Percentiles rank a stretch among this genome's conserved stretches.
Conservation (phyloP, 225 moss, liverwort and hornwort genomes). For the Lunularia cruciata region DNA sequence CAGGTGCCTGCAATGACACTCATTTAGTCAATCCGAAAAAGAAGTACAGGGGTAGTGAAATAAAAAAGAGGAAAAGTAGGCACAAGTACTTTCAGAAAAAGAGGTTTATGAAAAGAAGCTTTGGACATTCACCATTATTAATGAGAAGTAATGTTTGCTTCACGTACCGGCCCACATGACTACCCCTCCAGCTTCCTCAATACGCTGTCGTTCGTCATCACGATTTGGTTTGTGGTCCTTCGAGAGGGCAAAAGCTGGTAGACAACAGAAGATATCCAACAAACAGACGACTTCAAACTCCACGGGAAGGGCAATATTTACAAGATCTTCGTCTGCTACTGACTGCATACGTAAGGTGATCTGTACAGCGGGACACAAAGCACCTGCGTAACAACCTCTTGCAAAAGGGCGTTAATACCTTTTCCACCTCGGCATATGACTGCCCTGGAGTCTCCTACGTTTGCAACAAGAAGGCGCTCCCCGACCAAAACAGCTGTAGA, state of each 20-base stretch:
- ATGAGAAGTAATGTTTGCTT: too few species aligned
- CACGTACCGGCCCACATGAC: slow-evolving; percentile 96
- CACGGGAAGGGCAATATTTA: not conserved
- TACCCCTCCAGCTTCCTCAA: slow-evolving; percentile 94
- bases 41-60: slow-evolving; percentile 4
- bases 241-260: slow-evolving; percentile 71
- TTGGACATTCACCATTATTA: too few species aligned
- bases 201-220: slow-evolving; percentile 85
- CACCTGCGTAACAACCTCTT: too few species aligned
- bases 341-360: too few species aligned
- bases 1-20: slow-evolving; percentile 80
- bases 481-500: slow-evolving; percentile 94
- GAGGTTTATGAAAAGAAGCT: too few species aligned
- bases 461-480: slow-evolving; percentile 83
- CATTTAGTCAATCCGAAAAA: too few species aligned
- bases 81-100: too few species aligned
- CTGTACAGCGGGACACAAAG: not conserved
- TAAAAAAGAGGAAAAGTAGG: too few species aligned
- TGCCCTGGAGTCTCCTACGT: slow-evolving; percentile 96
- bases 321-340: not conserved
- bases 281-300: not conserved
- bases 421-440: slow-evolving; percentile 75
- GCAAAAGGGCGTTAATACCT: slow-evolving; percentile 66
- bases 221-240: slow-evolving; percentile 95
- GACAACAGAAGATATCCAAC: not conserved